A percentile compares a stretch with the other conserved stretches of the same genome.
Conservation (phyloP, 2,329 filamentous ascomycete species). For the Graphiopsis chlorocephala region DNA sequence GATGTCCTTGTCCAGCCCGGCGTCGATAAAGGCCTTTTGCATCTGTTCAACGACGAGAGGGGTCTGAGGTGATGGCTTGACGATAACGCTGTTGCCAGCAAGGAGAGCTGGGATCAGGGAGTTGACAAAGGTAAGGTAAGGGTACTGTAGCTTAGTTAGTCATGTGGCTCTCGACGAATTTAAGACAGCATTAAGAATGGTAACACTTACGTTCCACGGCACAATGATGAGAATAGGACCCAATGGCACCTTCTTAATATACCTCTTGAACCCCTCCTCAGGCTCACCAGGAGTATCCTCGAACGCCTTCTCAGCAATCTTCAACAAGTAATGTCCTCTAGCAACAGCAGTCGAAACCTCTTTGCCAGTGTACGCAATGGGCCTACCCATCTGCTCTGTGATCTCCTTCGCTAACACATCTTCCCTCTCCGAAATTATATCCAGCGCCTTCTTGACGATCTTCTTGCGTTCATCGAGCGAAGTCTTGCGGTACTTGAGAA, state of each 20-base stretch:
- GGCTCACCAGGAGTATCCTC: conserved; percentile 77
- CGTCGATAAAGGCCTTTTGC: conserved; percentile 70
- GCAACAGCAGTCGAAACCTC: conserved; percentile 84
- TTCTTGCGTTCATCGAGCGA: conserved; percentile 70
- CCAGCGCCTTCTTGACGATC: conserved; percentile 77
- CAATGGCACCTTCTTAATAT: conserved; percentile 82
- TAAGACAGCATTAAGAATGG: background rate
- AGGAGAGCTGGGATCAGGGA: conserved; percentile 88
- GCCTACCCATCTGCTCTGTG: conserved; percentile 92
- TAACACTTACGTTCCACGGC: conserved; percentile 81
- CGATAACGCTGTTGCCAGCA: conserved; percentile 83
- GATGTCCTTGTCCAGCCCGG: conserved; percentile 78
- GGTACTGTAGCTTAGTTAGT: conserved; percentile 61
- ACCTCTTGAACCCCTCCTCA: conserved; percentile 86
- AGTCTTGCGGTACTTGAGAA: conserved; percentile 73
- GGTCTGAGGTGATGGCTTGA: conserved; percentile 94
- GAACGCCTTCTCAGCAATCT: conserved; percentile 74
- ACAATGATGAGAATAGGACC: conserved; percentile 88
- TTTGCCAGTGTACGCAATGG: conserved; percentile 79
- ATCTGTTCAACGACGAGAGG: conserved; percentile 88
- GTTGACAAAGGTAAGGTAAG: conserved; percentile 90
- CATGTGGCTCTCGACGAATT: background rate
- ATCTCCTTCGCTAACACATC: conserved; percentile 81
- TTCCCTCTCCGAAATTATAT: conserved; percentile 65
- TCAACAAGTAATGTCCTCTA: conserved; percentile 80